Conservation (phyloP, 768 basidiomycete species). For the Crassisporium funariophilum region DNA sequence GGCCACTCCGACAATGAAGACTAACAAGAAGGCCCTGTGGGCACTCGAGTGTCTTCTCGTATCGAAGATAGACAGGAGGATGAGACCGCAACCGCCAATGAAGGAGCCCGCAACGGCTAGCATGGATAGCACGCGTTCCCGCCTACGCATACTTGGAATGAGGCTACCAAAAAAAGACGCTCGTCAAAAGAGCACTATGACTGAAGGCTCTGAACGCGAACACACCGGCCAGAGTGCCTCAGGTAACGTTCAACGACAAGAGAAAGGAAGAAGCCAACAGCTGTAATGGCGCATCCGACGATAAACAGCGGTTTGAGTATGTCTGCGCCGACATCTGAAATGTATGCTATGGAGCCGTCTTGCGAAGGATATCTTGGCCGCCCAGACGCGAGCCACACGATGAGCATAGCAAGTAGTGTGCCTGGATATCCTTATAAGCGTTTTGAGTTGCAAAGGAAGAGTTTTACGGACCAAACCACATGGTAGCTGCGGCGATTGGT, state of each 20-base stretch:
- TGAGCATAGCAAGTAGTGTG: constrained; percentile 68
- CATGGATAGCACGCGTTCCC: constrained; percentile 55
- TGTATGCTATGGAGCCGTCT: constrained; percentile 65
- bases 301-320: constrained; percentile 78
- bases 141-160: constrained; percentile 55
- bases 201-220: constrained; percentile 2
- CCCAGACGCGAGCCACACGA: constrained; percentile 71
- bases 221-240: constrained; percentile 62
- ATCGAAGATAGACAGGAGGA: constrained; percentile 73
- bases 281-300: constrained; percentile 63
- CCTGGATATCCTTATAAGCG: too few species aligned
- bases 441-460: too few species aligned
- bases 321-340: constrained; percentile 77
- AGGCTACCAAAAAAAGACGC: constrained; percentile 45
- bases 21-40: constrained; percentile 64
- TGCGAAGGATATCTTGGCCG: constrained; percentile 59
- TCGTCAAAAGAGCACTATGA: constrained; percentile 1
- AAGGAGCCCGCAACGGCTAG: constrained; percentile 64
- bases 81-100: constrained; percentile 65
- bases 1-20: constrained; percentile 74
- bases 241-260: constrained; percentile 64
- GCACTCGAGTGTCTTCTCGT: constrained; percentile 51
- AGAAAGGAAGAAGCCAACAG: constrained; percentile 59
- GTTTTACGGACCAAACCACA: constrained; percentile 72
- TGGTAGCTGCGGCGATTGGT: constrained; percentile 56